Percentiles rank a stretch among this genome's conserved stretches.
Evolutionary conservation across 2,329 filamentous ascomycete genomes (phyloP).

Genomic region (Reticulascus tulasneorum): DNA sequence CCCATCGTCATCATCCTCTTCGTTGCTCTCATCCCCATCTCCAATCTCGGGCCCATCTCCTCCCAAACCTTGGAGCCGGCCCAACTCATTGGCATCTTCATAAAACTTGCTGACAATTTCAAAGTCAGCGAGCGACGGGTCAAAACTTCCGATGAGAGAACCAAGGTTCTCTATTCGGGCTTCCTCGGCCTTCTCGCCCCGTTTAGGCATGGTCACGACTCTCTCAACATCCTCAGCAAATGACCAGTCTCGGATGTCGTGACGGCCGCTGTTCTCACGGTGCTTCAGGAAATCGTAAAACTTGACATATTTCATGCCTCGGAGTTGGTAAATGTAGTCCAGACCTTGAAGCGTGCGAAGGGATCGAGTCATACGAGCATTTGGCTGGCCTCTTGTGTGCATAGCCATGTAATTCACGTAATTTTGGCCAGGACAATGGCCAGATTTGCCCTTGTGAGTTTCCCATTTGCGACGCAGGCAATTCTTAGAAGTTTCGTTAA

Average conservation of each 20-base stretch:
- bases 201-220: slow-evolving; percentile 19
- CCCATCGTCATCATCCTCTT: neutral
- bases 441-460: neutral
- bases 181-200: slow-evolving; percentile 1
- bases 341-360: slow-evolving; percentile 40
- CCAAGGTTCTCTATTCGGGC: slow-evolving; percentile 21
- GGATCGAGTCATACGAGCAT: slow-evolving; percentile 29
- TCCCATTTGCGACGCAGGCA: slow-evolving; percentile 36
- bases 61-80: neutral
- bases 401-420: slow-evolving; percentile 18
- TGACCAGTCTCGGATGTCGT: slow-evolving; percentile 25
- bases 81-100: slow-evolving; percentile 9
- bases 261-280: neutral
- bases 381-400: slow-evolving; percentile 33
- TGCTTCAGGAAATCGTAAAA: slow-evolving; percentile 35
- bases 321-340: slow-evolving; percentile 39
- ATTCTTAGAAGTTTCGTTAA: slow-evolving; percentile 28
- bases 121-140: slow-evolving; percentile 14
- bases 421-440: too few relatives aligned
- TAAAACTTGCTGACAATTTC: slow-evolving; percentile 19
- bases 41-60: neutral
- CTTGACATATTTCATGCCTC: slow-evolving; percentile 35
- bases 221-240: slow-evolving; percentile 28
- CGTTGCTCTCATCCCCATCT: neutral
- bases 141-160: slow-evolving; percentile 12